These are phyloP conservation scores for Acrasis kona DNA, from an alignment of 78 protist genomes.

Conservation along the genomic window DNA sequence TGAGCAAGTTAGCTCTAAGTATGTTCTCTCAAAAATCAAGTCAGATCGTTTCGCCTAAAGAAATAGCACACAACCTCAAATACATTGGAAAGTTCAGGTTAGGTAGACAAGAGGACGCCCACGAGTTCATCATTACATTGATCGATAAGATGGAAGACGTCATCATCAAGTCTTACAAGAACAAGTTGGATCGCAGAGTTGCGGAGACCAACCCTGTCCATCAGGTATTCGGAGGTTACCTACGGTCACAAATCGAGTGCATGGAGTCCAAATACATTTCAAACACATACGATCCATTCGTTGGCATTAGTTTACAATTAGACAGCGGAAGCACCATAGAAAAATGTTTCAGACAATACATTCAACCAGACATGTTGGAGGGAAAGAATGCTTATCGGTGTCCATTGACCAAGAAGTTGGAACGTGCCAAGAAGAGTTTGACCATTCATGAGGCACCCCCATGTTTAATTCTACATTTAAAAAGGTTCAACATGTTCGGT, in stretches of 20 bases:
- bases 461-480: conserved; percentile 48
- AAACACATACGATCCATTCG: conserved; percentile 77
- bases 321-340: not conserved
- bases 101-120: conserved; percentile 53
- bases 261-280: conserved; percentile 38
- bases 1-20: conserved; percentile 18
- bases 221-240: conserved; percentile 74
- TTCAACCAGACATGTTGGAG: conserved; percentile 50
- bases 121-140: conserved; percentile 22
- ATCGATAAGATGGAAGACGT: not conserved
- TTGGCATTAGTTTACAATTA: conserved; percentile 61
- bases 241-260: conserved; percentile 43
- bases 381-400: conserved; percentile 66
- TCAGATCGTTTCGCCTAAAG: not conserved
- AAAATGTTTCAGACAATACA: conserved; percentile 44
- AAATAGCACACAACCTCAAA: conserved; percentile 3
- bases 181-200: not conserved
- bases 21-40: conserved; percentile 28
- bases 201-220: conserved; percentile 44
- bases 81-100: conserved; percentile 9
- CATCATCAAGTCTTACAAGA: not conserved
- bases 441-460: conserved; percentile 20
- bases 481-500: conserved; percentile 40
- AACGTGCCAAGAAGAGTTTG: conserved; percentile 22
- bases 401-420: not conserved